Evolutionary conservation across 2,329 filamentous ascomycete genomes (phyloP).

Genomic region (Cytospora piceicola): DNA sequence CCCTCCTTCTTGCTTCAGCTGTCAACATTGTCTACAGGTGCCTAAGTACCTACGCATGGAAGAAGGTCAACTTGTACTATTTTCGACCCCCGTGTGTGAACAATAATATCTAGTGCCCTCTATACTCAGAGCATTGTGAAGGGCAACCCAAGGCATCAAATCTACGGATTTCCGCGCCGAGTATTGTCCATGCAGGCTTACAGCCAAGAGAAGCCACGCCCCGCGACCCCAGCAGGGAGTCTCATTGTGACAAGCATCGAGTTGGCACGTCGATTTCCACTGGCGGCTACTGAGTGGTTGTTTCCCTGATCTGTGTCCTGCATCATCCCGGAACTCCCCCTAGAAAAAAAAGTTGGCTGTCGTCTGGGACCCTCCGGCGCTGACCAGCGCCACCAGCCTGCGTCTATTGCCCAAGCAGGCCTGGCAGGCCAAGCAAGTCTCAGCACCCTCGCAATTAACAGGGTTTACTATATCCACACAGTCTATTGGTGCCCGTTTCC

Average conservation of each 20-base stretch:
- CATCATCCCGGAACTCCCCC: constrained; percentile 25
- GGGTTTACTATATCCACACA: constrained; percentile 13
- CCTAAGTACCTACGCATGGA: too few species aligned
- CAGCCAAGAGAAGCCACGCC: not conserved
- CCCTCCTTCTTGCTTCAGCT: not conserved
- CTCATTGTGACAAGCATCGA: constrained; percentile 12
- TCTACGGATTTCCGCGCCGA: too few species aligned
- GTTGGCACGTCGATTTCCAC: constrained; percentile 4
- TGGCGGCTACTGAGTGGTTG: constrained; percentile 22
- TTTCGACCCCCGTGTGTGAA: not conserved
- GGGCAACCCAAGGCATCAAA: constrained; percentile 4
- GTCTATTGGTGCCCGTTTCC: constrained; percentile 24
- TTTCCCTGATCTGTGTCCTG: constrained; percentile 19
- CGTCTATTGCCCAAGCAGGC: constrained; percentile 14
- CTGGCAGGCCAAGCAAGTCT: constrained; percentile 15
- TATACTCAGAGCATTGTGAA: constrained; percentile 10
- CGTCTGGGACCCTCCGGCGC: constrained; percentile 8
- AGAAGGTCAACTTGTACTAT: not conserved
- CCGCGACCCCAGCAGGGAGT: constrained; percentile 5
- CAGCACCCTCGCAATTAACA: constrained; percentile 26
- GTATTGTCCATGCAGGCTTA: constrained; percentile 10
- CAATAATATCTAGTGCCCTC: not conserved
- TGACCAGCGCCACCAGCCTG: not conserved
- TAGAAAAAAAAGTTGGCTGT: constrained; percentile 15
- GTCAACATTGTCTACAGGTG: not conserved